Evolutionary conservation across 2,329 filamentous ascomycete species (phyloP), one percentile per base, ranked within the genome.

Genomic region (Daldinia sp.): DNA sequence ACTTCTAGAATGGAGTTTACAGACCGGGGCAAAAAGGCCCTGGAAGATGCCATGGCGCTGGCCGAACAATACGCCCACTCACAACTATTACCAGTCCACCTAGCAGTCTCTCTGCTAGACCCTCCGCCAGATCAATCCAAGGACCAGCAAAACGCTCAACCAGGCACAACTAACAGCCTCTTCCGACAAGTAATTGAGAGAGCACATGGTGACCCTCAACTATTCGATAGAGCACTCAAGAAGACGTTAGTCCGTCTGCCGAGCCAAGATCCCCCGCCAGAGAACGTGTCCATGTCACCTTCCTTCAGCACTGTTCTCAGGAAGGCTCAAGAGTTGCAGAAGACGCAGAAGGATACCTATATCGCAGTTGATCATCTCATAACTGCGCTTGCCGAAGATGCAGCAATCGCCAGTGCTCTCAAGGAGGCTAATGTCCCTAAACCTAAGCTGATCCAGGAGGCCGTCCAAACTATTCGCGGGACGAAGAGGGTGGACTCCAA

Each of bases 341-440:
- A 97, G 83, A 94, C 94, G n/a, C 96, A 99, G 77, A 98, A 98
- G 76, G 96, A 99, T 79, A 93, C 90, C 72, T 99, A 90, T 80
- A 93, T 99, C 72, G 96, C 95, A 44, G 90, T 98, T 67, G 96
- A 98, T 81, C 96, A 99, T 79, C 86, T 99, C 58, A 98, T 99
- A 77, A 90, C 91, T 70, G 90, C 93, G 1, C 85, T 98, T 23
- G 88, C 90, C 12, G 94, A 98, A 75, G 96, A 99, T 74, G 72
- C 86, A 6, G 84, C 87, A 48, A 89, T 98, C 61, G 90, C 96
- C 79, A 82, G 83, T 55, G 89, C 89, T 59, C 84, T 99, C 60
- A 91, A 89, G 73, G 95, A 98, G 73, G 88, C 93, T 72, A 98
- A 97, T 78, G 88, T 99, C 44, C 94, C 95, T 56, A 98, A 98